Evolutionary conservation across 352 stramenopile species (phyloP).

Genomic region (Globisporangium cystogenes): DNA sequence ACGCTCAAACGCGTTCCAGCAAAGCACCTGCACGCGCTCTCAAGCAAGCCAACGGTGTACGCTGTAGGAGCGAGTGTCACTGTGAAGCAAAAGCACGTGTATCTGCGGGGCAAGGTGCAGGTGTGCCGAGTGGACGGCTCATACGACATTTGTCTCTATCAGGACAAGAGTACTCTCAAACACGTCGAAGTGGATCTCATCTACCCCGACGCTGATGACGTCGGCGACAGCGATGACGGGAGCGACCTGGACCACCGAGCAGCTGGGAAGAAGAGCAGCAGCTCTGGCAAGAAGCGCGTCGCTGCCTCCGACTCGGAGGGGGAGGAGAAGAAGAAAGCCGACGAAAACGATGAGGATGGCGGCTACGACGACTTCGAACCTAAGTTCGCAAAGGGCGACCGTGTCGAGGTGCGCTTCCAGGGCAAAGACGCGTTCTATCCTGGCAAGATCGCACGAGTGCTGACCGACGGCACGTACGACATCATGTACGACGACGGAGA

Average conservation of each 20-base stretch:
- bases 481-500: constrained; percentile 75
- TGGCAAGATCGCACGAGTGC: constrained; percentile 41
- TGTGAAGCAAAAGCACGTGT: constrained; percentile 48
- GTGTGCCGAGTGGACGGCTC: constrained; percentile 37
- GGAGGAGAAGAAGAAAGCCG: constrained; percentile 11
- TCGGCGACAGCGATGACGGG: constrained; percentile 22
- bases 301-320: constrained; percentile 15
- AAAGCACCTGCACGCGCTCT: constrained; percentile 15
- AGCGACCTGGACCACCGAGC: constrained; percentile 7
- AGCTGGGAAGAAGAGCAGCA: background rate
- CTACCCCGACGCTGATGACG: constrained; percentile 22
- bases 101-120: constrained; percentile 37
- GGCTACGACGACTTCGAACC: constrained; percentile 35
- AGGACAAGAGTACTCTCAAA: constrained; percentile 21
- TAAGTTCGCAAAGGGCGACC: constrained; percentile 49
- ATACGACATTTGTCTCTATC: constrained; percentile 43
- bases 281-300: constrained; percentile 2
- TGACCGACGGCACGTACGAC: constrained; percentile 50
- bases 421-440: constrained; percentile 39
- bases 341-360: constrained; percentile 15
- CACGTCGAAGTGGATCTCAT: constrained; percentile 37
- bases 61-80: constrained; percentile 33
- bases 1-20: constrained; percentile 30
- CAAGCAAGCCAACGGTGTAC: constrained; percentile 26
- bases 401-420: constrained; percentile 59